Conservation (phyloP, 768 basidiomycete genomes). For the Holtermannia corniformis region DNA sequence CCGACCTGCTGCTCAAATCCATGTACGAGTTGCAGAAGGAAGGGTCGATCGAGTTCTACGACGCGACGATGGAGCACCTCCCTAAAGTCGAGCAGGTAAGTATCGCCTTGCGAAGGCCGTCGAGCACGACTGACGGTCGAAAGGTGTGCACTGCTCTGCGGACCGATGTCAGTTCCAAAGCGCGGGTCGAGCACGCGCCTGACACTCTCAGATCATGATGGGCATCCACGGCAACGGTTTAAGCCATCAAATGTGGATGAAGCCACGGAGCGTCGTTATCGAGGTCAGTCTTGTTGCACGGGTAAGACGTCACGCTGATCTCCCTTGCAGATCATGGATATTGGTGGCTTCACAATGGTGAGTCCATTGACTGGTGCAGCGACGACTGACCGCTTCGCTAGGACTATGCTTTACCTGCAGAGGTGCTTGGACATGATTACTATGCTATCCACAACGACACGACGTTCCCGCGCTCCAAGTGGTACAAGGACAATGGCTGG, state of each 20-base stretch:
- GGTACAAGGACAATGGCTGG: background rate
- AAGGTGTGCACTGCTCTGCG: conserved; percentile 20
- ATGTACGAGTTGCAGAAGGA: conserved; percentile 14
- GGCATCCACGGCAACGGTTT: conserved; percentile 35
- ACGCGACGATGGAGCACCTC: conserved; percentile 22
- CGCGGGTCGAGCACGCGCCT: background rate
- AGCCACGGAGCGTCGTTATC: conserved; percentile 10
- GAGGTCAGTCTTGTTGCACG: conserved; percentile 5
- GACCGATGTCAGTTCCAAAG: conserved; percentile 13
- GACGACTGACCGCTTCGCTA: background rate
- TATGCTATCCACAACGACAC: conserved; percentile 13
- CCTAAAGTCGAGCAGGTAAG: conserved; percentile 17
- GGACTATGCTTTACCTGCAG: conserved; percentile 8
- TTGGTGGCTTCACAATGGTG: conserved; percentile 11
- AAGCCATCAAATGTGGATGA: conserved; percentile 30
- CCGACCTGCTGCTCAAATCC: conserved; percentile 6
- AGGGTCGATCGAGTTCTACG: conserved; percentile 18
- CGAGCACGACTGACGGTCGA: background rate
- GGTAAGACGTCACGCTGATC: background rate
- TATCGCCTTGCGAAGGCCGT: conserved; percentile 11
- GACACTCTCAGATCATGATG: conserved; percentile 18
- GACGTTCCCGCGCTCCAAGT: conserved; percentile 11
- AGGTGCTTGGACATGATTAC: conserved; percentile 18
- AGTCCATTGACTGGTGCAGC: background rate
- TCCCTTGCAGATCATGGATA: conserved; percentile 10